Percentiles rank a stretch among this genome's conserved stretches.
Conservation (phyloP, 2,329 filamentous ascomycete genomes). For the Arthrinium phaeospermum region DNA sequence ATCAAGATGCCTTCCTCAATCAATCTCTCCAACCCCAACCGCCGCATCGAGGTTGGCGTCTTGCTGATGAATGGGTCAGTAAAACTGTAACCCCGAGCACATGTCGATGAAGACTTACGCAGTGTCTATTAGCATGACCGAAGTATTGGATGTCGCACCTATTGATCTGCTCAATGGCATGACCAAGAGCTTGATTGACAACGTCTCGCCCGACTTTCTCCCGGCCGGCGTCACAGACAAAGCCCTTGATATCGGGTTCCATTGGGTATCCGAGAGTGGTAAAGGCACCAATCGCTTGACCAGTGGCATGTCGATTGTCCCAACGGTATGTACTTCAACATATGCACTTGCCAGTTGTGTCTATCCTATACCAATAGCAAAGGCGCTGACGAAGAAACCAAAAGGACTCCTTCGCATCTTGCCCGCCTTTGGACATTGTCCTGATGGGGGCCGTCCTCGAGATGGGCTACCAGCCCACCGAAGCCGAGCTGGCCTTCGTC, state of each 20-base stretch:
- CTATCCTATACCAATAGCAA: neutral
- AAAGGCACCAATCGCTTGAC: constrained; percentile 30
- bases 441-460: constrained; percentile 45
- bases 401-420: constrained; percentile 46
- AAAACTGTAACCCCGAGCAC: neutral
- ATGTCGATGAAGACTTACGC: neutral
- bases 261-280: constrained; percentile 42
- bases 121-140: constrained; percentile 34
- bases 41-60: constrained; percentile 37
- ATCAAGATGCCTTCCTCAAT: constrained; percentile 24
- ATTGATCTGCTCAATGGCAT: constrained; percentile 37
- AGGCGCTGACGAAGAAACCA: no score
- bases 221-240: constrained; percentile 28
- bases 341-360: neutral
- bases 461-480: constrained; percentile 36
- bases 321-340: constrained; percentile 34
- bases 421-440: constrained; percentile 47
- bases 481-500: constrained; percentile 43
- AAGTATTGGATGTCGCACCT: constrained; percentile 43
- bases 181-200: constrained; percentile 27
- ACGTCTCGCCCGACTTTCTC: constrained; percentile 27
- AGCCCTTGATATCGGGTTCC: constrained; percentile 38
- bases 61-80: constrained; percentile 37
- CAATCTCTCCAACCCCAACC: constrained; percentile 33
- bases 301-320: constrained; percentile 35